phyloP scores from a whole-genome alignment of 2,329 filamentous ascomycete species.

The Alternaria hordeiaustralica region DNA sequence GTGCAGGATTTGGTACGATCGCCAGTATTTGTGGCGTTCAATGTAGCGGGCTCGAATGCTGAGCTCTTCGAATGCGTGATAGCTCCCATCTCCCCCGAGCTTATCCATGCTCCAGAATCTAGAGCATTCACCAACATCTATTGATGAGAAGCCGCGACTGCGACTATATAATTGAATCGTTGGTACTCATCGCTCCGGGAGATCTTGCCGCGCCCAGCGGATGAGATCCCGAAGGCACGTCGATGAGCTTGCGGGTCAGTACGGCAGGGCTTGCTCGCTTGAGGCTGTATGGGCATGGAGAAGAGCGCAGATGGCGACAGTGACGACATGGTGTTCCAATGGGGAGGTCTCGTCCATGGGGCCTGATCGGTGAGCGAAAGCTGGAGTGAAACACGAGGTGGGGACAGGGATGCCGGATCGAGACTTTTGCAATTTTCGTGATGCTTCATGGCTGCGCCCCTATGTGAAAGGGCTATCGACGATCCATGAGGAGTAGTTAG shows the following conservation, averaged over 20 bases:
- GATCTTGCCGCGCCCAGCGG: background rate
- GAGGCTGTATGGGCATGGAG: background rate
- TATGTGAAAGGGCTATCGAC: conserved; percentile 1
- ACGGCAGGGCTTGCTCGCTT: background rate
- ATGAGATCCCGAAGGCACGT: background rate
- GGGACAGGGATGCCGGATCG: conserved; percentile 2
- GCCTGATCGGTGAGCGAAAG: conserved; percentile 20
- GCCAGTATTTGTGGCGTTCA: background rate
- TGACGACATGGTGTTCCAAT: conserved; percentile 3
- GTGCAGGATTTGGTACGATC: background rate
- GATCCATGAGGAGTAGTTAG: conserved; percentile 1
- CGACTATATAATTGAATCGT: background rate
- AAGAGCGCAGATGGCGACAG: conserved; percentile 3
- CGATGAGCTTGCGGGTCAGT: background rate
- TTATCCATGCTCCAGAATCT: background rate
- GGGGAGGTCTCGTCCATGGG: background rate
- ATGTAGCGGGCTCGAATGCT: background rate
- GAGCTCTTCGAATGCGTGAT: background rate
- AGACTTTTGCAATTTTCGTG: background rate
- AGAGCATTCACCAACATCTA: background rate
- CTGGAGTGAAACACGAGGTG: conserved; percentile 6
- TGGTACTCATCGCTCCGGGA: background rate
- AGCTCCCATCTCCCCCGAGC: background rate
- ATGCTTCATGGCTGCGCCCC: background rate
- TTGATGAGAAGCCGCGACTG: background rate